phyloP scores from a whole-genome alignment of 176 grass and related monocot genomes.

The Bolboschoenus planiculmis region DNA sequence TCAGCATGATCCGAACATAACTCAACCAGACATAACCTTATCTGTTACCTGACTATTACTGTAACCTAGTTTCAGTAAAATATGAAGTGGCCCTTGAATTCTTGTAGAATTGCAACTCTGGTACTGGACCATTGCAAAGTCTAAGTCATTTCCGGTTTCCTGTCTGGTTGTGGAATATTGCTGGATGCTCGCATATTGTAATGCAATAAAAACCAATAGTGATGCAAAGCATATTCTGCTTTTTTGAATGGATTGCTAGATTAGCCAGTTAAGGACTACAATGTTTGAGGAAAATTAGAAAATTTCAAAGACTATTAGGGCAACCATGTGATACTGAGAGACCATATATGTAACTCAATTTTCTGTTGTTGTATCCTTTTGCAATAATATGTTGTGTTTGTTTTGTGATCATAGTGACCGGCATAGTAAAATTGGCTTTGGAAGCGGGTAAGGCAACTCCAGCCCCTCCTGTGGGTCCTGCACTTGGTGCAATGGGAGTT shows the following conservation, averaged over 20 bases:
- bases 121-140: neutral
- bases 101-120: neutral
- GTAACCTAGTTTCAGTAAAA: neutral
- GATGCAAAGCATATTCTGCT: neutral
- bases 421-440: constrained; percentile 67
- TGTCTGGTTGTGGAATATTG: neutral
- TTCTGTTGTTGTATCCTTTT: neutral
- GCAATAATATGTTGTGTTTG: neutral
- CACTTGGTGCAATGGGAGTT: constrained; percentile 88
- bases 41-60: neutral
- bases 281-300: neutral
- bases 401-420: constrained; percentile 47
- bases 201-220: neutral
- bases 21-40: neutral
- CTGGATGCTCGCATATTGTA: neutral
- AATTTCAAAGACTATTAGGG: neutral
- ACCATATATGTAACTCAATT: neutral
- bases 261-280: neutral
- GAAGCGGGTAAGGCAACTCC: constrained; percentile 97
- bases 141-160: neutral
- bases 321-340: neutral
- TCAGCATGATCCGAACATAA: neutral
- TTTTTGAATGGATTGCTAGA: neutral
- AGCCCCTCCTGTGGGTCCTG: constrained; percentile 86
- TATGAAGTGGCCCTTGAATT: neutral